A percentile compares a stretch with the other conserved stretches of the same genome.
Conservation (phyloP, 2,329 filamentous ascomycete genomes). For the Talaromyces rugulosus region DNA sequence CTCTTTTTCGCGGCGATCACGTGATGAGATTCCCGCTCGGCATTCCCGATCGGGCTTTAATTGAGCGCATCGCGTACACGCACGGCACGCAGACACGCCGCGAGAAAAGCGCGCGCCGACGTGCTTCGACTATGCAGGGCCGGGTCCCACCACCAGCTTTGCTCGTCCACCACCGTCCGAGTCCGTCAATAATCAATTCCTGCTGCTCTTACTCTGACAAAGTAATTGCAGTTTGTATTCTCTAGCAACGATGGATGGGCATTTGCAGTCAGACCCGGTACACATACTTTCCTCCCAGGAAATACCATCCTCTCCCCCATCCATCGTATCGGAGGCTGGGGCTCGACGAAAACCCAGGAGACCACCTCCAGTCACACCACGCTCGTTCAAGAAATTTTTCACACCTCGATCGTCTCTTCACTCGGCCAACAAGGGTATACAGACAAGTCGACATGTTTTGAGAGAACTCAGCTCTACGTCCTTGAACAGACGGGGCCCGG, state of each 20-base stretch:
- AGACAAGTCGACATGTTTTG: conserved; percentile 42
- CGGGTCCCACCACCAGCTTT: background rate
- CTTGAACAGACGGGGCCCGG: conserved; percentile 39
- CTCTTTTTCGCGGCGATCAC: background rate
- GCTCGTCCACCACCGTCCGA: background rate
- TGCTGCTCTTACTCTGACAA: background rate
- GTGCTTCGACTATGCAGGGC: conserved; percentile 5
- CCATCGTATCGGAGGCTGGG: conserved; percentile 35
- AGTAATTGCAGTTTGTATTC: background rate
- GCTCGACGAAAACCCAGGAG: conserved; percentile 37
- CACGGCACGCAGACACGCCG: conserved; percentile 11
- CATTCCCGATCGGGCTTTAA: conserved; percentile 5
- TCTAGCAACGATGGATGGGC: conserved; percentile 5
- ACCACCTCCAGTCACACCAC: conserved; percentile 47
- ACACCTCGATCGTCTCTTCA: conserved; percentile 44
- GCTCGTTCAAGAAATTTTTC: conserved; percentile 49
- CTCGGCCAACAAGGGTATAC: conserved; percentile 30
- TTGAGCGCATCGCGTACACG: conserved; percentile 9
- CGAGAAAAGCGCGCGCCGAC: conserved; percentile 8
- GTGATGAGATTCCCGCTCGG: background rate
- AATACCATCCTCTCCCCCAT: conserved; percentile 40
- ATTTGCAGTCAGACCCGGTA: conserved; percentile 11
- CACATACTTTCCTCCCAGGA: conserved; percentile 21
- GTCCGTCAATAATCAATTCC: background rate
- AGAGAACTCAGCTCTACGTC: conserved; percentile 40